These are phyloP conservation scores for Niebla homalea DNA, from an alignment of 495 filamentous ascomycete species.

Conservation along the genomic window DNA sequence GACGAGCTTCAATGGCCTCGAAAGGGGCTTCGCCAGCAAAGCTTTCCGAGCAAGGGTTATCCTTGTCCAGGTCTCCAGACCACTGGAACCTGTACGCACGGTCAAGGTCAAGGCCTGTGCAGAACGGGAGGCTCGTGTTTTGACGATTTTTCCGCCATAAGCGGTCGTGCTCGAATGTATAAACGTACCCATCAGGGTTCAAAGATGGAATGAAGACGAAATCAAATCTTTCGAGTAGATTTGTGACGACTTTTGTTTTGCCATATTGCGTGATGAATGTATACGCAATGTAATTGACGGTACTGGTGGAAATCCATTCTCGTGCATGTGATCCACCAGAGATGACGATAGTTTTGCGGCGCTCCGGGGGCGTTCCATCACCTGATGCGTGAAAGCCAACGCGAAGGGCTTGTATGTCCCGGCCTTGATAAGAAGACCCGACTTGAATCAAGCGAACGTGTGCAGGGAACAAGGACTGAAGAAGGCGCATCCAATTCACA, in stretches of 20 bases:
- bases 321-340: constrained; percentile 78
- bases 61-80: constrained; percentile 51
- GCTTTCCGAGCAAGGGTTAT: constrained; percentile 84
- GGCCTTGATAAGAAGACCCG: constrained; percentile 71
- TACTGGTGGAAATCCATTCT: constrained; percentile 92
- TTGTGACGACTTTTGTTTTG: constrained; percentile 50
- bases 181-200: constrained; percentile 90
- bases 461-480: constrained; percentile 76
- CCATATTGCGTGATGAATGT: constrained; percentile 74
- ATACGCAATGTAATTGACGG: constrained; percentile 83
- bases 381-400: constrained; percentile 50
- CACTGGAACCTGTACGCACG: constrained; percentile 75
- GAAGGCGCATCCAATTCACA: constrained; percentile 74
- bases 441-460: constrained; percentile 62
- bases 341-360: constrained; percentile 68
- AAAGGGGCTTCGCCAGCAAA: constrained; percentile 78
- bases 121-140: constrained; percentile 66
- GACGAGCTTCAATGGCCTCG: constrained; percentile 63
- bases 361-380: constrained; percentile 23
- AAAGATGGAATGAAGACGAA: constrained; percentile 80
- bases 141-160: constrained; percentile 95
- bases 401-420: constrained; percentile 69
- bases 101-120: constrained; percentile 80
- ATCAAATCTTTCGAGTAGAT: constrained; percentile 68
- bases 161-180: constrained; percentile 83